A percentile compares a stretch with the other conserved stretches of the same genome.
phyloP scores from a whole-genome alignment of 306 rosid genomes.

The Morella rubra region DNA sequence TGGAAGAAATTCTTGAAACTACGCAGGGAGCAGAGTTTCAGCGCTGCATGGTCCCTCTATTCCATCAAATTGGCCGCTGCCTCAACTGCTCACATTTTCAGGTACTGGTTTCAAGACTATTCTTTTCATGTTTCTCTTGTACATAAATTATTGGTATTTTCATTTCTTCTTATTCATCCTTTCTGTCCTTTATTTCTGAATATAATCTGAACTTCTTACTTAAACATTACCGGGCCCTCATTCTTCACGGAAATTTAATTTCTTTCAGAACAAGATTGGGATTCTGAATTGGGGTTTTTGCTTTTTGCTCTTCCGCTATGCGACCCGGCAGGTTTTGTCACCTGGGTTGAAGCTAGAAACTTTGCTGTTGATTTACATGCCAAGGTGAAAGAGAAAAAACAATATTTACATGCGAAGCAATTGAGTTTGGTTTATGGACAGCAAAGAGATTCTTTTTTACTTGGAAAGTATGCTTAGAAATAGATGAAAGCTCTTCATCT shows the following conservation, averaged over 20 bases:
- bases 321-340: not conserved
- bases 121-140: not conserved
- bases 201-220: not conserved
- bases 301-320: not conserved
- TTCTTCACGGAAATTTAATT: not conserved
- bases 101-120: conserved; percentile 31
- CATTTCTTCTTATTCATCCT: not conserved
- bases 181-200: not conserved
- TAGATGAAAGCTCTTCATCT: not conserved
- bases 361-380: not conserved
- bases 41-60: conserved; percentile 58
- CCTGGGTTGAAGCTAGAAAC: not conserved
- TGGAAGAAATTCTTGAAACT: conserved; percentile 66
- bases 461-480: not conserved
- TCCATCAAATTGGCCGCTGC: conserved; percentile 54
- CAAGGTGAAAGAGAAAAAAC: not conserved
- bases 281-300: not conserved
- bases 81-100: conserved; percentile 67
- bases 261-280: not conserved
- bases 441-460: not conserved
- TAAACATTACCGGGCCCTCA: not conserved
- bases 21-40: conserved; percentile 59
- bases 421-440: not conserved
- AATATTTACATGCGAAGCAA: not conserved
- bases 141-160: not conserved